phyloP scores from a whole-genome alignment of 108 stramenopile species.

The Skeletonema marinoi region DNA sequence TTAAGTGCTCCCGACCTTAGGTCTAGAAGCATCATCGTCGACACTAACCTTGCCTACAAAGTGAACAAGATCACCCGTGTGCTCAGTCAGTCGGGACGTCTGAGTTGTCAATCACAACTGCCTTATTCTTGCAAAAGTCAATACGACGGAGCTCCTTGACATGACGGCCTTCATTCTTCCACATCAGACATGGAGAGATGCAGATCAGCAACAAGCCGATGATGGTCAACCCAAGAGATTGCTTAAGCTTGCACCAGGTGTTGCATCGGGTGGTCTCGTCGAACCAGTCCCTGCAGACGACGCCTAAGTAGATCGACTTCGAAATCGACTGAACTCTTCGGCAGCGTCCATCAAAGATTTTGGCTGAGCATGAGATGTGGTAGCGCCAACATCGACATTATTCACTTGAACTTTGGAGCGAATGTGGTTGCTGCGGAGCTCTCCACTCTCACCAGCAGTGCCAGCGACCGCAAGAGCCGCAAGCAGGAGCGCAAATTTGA shows the following conservation, averaged over 20 bases:
- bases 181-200: slow-evolving; percentile 49
- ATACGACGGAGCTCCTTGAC: slow-evolving; percentile 50
- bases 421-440: not conserved
- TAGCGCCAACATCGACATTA: not conserved
- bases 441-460: not conserved
- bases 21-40: slow-evolving; percentile 44
- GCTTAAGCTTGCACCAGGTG: slow-evolving; percentile 45
- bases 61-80: slow-evolving; percentile 46
- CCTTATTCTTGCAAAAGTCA: slow-evolving; percentile 59
- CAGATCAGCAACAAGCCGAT: slow-evolving; percentile 49
- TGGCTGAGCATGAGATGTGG: not conserved
- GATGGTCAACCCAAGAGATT: slow-evolving; percentile 50
- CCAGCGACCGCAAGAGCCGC: not conserved
- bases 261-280: slow-evolving; percentile 17
- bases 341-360: not conserved
- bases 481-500: not conserved
- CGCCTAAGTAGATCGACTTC: not conserved
- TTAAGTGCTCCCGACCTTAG: slow-evolving; percentile 43
- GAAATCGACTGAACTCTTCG: not conserved
- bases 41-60: slow-evolving; percentile 57
- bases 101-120: slow-evolving; percentile 42
- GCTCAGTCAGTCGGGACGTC: slow-evolving; percentile 40
- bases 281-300: not conserved
- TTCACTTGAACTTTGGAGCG: not conserved
- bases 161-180: slow-evolving; percentile 63